These are phyloP conservation scores for Rhynchospora tenuis DNA, from an alignment of 176 grass and related monocot genomes.

Conservation along the genomic window DNA sequence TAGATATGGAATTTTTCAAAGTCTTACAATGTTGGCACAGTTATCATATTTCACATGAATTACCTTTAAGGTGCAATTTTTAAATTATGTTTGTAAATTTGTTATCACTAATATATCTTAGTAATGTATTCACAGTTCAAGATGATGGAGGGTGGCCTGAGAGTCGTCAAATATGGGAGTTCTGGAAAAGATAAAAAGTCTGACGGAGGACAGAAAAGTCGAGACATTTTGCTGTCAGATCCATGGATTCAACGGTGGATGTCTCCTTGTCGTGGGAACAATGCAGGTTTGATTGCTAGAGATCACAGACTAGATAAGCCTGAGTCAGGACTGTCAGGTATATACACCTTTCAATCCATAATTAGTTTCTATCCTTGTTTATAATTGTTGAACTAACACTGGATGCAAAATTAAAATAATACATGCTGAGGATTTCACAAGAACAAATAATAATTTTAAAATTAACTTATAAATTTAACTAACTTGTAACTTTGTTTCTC, in stretches of 20 bases:
- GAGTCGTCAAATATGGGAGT: conserved; percentile 44
- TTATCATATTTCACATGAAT: background rate
- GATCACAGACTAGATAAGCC: conserved; percentile 15
- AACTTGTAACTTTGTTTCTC: conserved; percentile 9
- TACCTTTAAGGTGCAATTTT: background rate
- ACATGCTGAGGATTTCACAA: background rate
- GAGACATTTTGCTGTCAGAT: conserved; percentile 29
- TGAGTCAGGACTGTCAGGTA: conserved; percentile 28
- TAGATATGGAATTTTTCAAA: background rate
- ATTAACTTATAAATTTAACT: background rate
- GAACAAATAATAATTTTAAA: conserved; percentile 6
- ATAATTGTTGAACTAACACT: background rate
- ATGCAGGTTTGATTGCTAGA: background rate
- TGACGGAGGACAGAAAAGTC: conserved; percentile 9
- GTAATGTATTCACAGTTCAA: conserved; percentile 39
- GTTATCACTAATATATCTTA: too few relatives aligned
- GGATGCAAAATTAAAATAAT: background rate
- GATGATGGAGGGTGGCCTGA: conserved; percentile 50
- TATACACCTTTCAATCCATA: conserved; percentile 3
- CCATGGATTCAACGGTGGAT: conserved; percentile 66
- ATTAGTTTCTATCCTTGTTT: background rate
- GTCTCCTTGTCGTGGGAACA: background rate
- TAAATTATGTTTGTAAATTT: background rate
- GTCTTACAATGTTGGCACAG: background rate
- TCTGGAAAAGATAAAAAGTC: background rate